Evolutionary conservation across 2,329 filamentous ascomycete genomes (phyloP), one percentile per base, ranked within the genome.

Genomic region (Trichoderma sp.): DNA sequence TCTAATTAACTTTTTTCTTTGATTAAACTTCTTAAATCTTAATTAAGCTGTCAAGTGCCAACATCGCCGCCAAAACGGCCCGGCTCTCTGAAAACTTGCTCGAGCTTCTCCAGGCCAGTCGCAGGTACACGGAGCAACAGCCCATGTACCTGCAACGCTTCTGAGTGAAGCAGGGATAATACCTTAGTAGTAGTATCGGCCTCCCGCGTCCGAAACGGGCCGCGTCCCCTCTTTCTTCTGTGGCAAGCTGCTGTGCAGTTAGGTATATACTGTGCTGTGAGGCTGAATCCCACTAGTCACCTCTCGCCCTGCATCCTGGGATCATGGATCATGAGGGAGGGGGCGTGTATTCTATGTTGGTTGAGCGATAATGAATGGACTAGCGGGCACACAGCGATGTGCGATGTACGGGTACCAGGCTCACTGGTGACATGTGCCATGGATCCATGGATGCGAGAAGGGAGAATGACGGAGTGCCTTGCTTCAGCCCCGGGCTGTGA

Each of bases 401-500:
- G 9, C 45, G 13, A 8, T n/a, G n/a, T 34, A 32, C 29, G 52
- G 22, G 52, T 34, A 48, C 29, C 53, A 37, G n/a, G 12, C 53
- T 9, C 35, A 56, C 53, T 53, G 17, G 52, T 34, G 52, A 34
- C 29, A 54, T 34, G 53, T n/a, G 32, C 53, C n/a, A 37, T 57
- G 34, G 17, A n/a, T n/a, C n/a, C n/a, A n/a, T n/a, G n/a, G n/a
- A n/a, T n/a, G n/a, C n/a, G n/a, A n/a, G 35, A n/a, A 32, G 13
- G 15, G 10, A 17, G 27, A 34, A 12, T 39, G 35, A 52, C 50
- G 19, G 52, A 34, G 32, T 58, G 54, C 64, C 29, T 59, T 25
- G 45, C 54, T 54, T 66, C 64, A 66, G 64, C 64, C 64, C 64
- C 27, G 39, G 64, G 64, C 64, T 66, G 54, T 59, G 54, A 52